Conservation (phyloP, 169 alveolate genomes). For the Cryptosporidium sp. region DNA sequence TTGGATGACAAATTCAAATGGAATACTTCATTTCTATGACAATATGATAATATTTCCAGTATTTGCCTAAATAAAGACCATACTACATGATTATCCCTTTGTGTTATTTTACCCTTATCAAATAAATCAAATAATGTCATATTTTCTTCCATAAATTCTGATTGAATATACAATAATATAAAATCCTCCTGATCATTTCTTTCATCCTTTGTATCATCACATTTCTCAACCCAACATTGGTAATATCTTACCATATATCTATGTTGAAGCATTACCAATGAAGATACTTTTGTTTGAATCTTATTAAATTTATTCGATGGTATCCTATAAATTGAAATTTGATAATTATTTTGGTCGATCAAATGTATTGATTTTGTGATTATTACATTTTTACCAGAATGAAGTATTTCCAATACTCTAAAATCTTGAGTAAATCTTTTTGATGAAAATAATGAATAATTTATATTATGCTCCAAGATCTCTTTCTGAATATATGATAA, state of each 20-base stretch:
- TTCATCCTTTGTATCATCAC: slow-evolving; percentile 4
- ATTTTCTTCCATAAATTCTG: slow-evolving; percentile 51
- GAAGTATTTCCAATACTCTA: slow-evolving; percentile 14
- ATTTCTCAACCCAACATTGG: slow-evolving; percentile 71
- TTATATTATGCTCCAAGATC: background rate
- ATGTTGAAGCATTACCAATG: slow-evolving; percentile 70
- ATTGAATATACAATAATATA: slow-evolving; percentile 44
- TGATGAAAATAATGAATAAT: slow-evolving; percentile 31
- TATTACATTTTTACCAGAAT: slow-evolving; percentile 16
- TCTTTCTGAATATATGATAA: background rate
- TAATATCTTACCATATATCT: slow-evolving; percentile 58
- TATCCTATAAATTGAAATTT: slow-evolving; percentile 33
- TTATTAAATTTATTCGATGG: slow-evolving; percentile 4
- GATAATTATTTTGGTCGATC: slow-evolving; percentile 64
- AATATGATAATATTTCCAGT: slow-evolving; percentile 52
- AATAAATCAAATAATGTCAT: slow-evolving; percentile 24
- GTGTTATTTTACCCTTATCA: slow-evolving; percentile 16
- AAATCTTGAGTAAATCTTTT: slow-evolving; percentile 63
- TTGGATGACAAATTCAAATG: slow-evolving; percentile 61
- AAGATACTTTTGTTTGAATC: slow-evolving; percentile 26
- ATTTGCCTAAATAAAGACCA: slow-evolving; percentile 69
- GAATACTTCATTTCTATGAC: slow-evolving; percentile 35
- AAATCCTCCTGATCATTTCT: background rate
- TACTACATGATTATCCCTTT: slow-evolving; percentile 30
- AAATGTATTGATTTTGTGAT: slow-evolving; percentile 54